A percentile compares a stretch with the other conserved stretches of the same genome.
Evolutionary conservation across 805 yeast species (phyloP).

Genomic region (Cyberlindnera nakhonratchasimensis): DNA sequence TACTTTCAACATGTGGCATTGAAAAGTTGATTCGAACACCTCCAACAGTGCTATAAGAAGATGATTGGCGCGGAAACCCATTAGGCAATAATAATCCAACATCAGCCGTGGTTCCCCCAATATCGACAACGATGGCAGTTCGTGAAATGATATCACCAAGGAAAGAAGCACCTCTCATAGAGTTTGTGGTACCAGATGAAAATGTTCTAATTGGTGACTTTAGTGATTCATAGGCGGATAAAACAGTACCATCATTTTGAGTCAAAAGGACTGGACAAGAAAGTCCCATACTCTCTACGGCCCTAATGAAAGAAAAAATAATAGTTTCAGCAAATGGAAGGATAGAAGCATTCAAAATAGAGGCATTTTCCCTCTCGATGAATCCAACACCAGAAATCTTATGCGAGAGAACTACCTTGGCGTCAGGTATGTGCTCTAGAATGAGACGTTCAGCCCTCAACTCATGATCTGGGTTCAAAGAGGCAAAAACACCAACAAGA

Average conservation of each 20-base stretch:
- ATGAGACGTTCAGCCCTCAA: slow-evolving; percentile 31
- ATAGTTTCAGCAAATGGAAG: slow-evolving; percentile 40
- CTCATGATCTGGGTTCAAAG: slow-evolving; percentile 37
- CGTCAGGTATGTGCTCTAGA: slow-evolving; percentile 33
- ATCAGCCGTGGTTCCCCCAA: slow-evolving; percentile 53
- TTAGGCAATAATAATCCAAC: slow-evolving; percentile 44
- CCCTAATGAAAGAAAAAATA: slow-evolving; percentile 37
- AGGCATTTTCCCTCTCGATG: slow-evolving; percentile 46
- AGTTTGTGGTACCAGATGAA: slow-evolving; percentile 47
- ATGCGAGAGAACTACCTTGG: slow-evolving; percentile 37
- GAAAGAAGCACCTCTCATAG: slow-evolving; percentile 46
- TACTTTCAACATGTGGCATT: slow-evolving; percentile 48
- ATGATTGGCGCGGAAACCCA: slow-evolving; percentile 46
- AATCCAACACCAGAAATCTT: slow-evolving; percentile 41
- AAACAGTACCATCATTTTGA: slow-evolving; percentile 49
- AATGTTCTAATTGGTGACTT: slow-evolving; percentile 42
- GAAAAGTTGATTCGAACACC: slow-evolving; percentile 49
- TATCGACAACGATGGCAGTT: slow-evolving; percentile 40
- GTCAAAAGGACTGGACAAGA: slow-evolving; percentile 39
- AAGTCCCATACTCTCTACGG: slow-evolving; percentile 35
- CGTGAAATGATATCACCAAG: slow-evolving; percentile 32
- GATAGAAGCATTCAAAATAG: slow-evolving; percentile 44
- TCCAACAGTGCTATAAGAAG: slow-evolving; percentile 41
- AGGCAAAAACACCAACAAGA: slow-evolving; percentile 39
- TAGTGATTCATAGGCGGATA: slow-evolving; percentile 38